Conservation (phyloP, 306 rosid genomes). For the Phaseolus lunatus region DNA sequence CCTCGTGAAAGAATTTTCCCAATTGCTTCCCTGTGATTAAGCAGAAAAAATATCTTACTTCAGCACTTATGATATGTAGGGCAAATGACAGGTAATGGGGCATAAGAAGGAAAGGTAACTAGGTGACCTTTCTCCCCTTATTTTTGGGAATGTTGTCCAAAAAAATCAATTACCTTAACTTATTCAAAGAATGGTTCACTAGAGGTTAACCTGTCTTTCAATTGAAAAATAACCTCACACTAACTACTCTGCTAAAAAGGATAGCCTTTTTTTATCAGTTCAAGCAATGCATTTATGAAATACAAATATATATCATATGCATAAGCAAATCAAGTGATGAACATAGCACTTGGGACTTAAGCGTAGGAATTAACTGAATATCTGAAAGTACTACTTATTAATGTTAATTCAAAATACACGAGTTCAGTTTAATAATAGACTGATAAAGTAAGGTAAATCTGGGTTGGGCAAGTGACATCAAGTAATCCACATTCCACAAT, state of each 20-base stretch:
- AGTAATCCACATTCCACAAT: constrained; percentile 2
- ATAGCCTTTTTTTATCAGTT: not conserved
- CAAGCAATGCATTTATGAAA: not conserved
- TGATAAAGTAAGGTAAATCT: not conserved
- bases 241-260: not conserved
- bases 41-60: constrained; percentile 30
- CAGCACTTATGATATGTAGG: constrained; percentile 18
- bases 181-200: not conserved
- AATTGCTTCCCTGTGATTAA: constrained; percentile 85
- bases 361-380: not conserved
- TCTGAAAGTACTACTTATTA: not conserved
- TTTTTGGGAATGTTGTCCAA: not conserved
- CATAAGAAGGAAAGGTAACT: constrained; percentile 24
- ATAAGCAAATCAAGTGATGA: not conserved
- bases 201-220: not conserved
- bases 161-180: not conserved
- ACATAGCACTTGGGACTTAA: not conserved
- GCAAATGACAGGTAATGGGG: constrained; percentile 18
- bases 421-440: constrained; percentile 6
- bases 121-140: constrained; percentile 22
- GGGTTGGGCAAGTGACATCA: constrained; percentile 6
- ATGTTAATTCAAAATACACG: not conserved
- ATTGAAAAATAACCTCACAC: constrained; percentile 2
- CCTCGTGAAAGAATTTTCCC: constrained; percentile 97
- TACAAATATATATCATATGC: constrained; percentile 1